Evolutionary conservation across 768 basidiomycete species (phyloP), one percentile per base, ranked within the genome.

Genomic region (Termitomyces eurrhizus): DNA sequence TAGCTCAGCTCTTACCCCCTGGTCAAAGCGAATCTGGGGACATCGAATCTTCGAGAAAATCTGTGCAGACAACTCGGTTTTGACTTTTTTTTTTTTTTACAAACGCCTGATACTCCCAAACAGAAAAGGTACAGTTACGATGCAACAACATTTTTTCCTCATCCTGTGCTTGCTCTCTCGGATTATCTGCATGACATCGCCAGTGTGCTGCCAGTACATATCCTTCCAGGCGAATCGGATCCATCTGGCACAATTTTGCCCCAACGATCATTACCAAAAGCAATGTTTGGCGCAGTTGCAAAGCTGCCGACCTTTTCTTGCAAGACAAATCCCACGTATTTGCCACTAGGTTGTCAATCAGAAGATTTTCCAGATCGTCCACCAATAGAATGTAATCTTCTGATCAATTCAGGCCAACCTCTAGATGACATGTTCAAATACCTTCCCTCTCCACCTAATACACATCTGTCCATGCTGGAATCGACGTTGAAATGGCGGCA

Each of bases 401-500:
- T 99, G 44, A 83, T 88, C n/a, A 90, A 90, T 56, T 90, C 92
- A 29, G 97, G 97, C 6, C 97, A 99, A 72, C 90, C 95, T 6
- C 69, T 98, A 24, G 90, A 98, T 70, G 97, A 99, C 70, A 89
- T 98, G 77, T 93, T 86, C 82, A 95, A 93, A 71, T 99, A 99
- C 73, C 78, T 98, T 45, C 81, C 84, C 12, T 80, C 85, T 8
- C 87, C 85, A 7, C 85, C 86, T 7, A 79, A 83, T 59, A 89
- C 89, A n/a, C 81, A 89, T 44, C 70, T 96, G 37, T 83, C 83
- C 3, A 80, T 98, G 61, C 83, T 92, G 11, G 83, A 87, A 67
- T 79, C 88, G 45, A 95, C 94, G 12, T 78, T 99, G 37, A 84
- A 80, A 66, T 99, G 96, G 97, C 79, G 95, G 60, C 96, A 98